phyloP scores from a whole-genome alignment of 192 early-diverging fungal genomes.

The Coemansia sp. region DNA sequence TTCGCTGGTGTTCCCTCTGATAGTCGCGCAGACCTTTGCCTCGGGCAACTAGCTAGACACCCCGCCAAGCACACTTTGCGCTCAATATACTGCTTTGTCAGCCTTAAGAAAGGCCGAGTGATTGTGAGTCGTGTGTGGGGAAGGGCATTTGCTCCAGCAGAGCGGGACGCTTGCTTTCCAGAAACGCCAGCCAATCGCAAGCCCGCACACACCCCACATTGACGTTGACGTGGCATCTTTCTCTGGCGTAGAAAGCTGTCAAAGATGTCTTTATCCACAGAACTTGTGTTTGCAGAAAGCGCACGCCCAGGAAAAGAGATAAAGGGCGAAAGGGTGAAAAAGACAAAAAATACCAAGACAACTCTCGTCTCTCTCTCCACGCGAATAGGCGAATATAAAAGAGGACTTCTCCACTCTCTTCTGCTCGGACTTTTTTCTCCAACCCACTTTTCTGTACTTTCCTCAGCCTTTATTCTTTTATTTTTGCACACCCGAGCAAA shows the following conservation, averaged over 20 bases:
- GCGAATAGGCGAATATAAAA: neutral
- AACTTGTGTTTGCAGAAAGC: neutral
- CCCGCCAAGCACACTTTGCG: neutral
- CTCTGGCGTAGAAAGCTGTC: neutral
- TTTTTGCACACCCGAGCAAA: neutral
- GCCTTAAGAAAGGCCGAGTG: neutral
- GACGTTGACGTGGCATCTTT: constrained; percentile 26
- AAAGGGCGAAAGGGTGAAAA: neutral
- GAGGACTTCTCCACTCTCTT: neutral
- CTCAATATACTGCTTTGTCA: neutral
- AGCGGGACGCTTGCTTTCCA: neutral
- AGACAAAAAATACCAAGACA: neutral
- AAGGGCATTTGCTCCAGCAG: neutral
- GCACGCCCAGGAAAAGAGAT: neutral
- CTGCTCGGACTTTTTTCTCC: neutral
- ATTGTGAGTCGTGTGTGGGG: neutral
- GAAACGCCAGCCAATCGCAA: neutral
- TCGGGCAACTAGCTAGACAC: constrained; percentile 33
- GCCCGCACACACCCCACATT: neutral
- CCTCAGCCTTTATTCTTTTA: neutral
- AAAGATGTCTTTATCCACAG: neutral
- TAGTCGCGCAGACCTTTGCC: constrained; percentile 95
- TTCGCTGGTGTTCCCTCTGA: constrained; percentile 86
- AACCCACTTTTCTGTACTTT: neutral
- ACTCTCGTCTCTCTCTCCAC: neutral